phyloP scores from a whole-genome alignment of 1,139 yeast genomes.

The Debaryomyces coudertii region DNA sequence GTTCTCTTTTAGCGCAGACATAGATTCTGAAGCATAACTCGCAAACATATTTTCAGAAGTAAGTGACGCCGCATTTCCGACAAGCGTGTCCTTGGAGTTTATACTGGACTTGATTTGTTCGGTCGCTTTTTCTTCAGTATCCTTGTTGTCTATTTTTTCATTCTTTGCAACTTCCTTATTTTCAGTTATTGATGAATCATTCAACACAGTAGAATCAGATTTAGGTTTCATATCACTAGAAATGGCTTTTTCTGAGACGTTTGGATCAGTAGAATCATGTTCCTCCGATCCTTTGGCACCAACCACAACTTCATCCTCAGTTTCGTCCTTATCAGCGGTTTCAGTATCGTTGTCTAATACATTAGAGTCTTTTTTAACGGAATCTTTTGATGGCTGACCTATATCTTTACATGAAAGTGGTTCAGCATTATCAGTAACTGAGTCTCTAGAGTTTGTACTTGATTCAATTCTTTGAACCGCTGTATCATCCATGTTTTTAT shows the following conservation, averaged over 20 bases:
- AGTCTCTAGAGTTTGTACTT: background rate
- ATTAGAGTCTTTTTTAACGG: too few relatives aligned
- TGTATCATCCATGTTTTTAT: background rate
- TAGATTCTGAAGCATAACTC: background rate
- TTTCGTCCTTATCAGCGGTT: constrained; percentile 6
- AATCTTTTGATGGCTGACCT: too few relatives aligned
- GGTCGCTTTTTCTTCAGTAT: background rate
- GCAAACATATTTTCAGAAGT: background rate
- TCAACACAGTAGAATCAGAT: background rate
- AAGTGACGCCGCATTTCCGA: constrained; percentile 1
- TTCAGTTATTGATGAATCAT: background rate
- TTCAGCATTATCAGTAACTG: background rate
- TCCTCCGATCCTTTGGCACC: background rate
- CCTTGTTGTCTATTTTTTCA: background rate
- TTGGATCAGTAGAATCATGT: too few relatives aligned
- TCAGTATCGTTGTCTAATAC: background rate
- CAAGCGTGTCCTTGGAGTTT: background rate
- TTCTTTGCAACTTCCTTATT: background rate
- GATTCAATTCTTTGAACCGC: background rate
- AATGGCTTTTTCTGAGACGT: too few relatives aligned
- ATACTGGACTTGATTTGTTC: constrained; percentile 1
- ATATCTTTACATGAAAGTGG: background rate
- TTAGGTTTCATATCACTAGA: background rate
- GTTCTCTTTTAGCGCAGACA: constrained; percentile 1
- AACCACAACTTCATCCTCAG: background rate